Conservation (phyloP, 768 basidiomycete species). For the Lyophyllum shimeji region DNA sequence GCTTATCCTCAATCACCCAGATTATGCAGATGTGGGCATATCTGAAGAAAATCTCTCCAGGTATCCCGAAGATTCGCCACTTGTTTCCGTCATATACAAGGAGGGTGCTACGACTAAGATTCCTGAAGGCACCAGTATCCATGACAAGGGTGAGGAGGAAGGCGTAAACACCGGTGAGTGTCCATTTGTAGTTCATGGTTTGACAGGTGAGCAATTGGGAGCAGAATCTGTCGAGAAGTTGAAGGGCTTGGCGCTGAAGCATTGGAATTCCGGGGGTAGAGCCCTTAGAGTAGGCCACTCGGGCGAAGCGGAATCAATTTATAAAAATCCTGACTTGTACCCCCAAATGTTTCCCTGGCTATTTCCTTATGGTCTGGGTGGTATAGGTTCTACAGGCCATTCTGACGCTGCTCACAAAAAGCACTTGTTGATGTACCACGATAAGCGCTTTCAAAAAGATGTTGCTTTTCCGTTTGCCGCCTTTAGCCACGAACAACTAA, state of each 20-base stretch:
- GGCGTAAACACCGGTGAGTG: slow-evolving; percentile 28
- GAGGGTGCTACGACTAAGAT: background rate
- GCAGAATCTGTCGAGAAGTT: slow-evolving; percentile 14
- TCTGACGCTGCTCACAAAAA: slow-evolving; percentile 25
- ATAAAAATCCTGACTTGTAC: slow-evolving; percentile 32
- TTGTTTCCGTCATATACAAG: slow-evolving; percentile 23
- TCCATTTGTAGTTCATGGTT: slow-evolving; percentile 37
- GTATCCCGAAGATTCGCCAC: slow-evolving; percentile 24
- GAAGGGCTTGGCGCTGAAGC: slow-evolving; percentile 21
- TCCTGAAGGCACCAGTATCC: background rate
- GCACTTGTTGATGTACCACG: slow-evolving; percentile 35
- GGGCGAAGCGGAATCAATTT: slow-evolving; percentile 26
- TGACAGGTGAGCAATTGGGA: slow-evolving; percentile 24
- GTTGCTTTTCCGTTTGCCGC: slow-evolving; percentile 34
- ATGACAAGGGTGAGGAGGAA: slow-evolving; percentile 15
- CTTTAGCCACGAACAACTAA: slow-evolving; percentile 40
- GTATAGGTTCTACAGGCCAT: slow-evolving; percentile 24
- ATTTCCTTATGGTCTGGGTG: slow-evolving; percentile 41
- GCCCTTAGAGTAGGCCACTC: slow-evolving; percentile 29
- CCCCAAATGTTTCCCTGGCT: slow-evolving; percentile 29
- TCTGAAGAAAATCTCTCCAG: slow-evolving; percentile 21
- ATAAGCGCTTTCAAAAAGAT: slow-evolving; percentile 39
- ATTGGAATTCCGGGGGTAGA: slow-evolving; percentile 13
- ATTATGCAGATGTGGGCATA: slow-evolving; percentile 30
- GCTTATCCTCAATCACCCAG: slow-evolving; percentile 31